Evolutionary conservation across 2,329 filamentous ascomycete species (phyloP).

Genomic region (Piedraia hortae): DNA sequence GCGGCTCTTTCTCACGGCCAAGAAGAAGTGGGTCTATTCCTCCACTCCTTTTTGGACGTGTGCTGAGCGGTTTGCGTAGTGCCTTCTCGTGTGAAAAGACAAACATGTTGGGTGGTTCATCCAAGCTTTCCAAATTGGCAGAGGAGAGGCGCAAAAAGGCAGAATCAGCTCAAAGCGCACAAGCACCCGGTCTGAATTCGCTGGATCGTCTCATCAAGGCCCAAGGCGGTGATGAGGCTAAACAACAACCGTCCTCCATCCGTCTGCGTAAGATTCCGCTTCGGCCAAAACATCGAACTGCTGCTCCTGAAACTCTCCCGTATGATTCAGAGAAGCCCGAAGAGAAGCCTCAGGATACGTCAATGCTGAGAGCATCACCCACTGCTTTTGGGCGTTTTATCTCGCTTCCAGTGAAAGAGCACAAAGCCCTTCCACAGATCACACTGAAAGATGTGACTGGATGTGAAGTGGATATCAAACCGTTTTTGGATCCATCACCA

Average conservation of each 20-base stretch:
- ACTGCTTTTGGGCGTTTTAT: conserved; percentile 10
- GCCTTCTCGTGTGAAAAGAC: conserved; percentile 29
- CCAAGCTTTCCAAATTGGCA: conserved; percentile 74
- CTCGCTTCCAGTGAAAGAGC: conserved; percentile 2
- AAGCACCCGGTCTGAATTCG: conserved; percentile 14
- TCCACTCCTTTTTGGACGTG: no score
- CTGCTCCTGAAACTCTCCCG: no score
- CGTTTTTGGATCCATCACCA: conserved; percentile 11
- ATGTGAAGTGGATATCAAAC: conserved; percentile 2
- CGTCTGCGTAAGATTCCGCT: no score
- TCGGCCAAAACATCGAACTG: no score
- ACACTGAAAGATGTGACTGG: conserved; percentile 8
- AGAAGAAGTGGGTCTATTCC: no score
- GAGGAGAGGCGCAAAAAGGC: conserved; percentile 61
- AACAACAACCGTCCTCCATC: no score
- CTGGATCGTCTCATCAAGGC: conserved; percentile 17
- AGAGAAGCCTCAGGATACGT: conserved; percentile 7
- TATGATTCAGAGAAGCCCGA: conserved; percentile 7
- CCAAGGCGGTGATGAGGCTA: conserved; percentile 6
- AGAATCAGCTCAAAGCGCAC: not conserved
- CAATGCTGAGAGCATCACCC: conserved; percentile 9
- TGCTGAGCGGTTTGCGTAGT: no score
- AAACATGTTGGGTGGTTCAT: conserved; percentile 58
- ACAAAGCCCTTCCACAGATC: conserved; percentile 3
- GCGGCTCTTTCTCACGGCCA: not conserved